phyloP scores from a whole-genome alignment of 176 grass and related monocot genomes.

The maize (Zea mays) region DNA sequence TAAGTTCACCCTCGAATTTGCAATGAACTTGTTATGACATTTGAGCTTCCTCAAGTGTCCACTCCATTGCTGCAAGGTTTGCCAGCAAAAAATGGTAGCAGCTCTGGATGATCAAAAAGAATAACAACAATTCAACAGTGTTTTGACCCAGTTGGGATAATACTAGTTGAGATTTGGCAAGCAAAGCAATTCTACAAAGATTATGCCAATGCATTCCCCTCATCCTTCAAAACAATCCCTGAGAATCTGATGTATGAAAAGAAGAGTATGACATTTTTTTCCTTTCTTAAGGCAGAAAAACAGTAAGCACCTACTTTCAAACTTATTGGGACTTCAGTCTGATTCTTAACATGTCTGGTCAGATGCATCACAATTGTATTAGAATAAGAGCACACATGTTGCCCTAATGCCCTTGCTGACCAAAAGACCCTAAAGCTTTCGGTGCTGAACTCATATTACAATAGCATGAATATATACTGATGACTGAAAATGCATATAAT shows the following conservation, averaged over 20 bases:
- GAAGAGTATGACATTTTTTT: not conserved
- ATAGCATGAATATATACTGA: not conserved
- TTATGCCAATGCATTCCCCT: not conserved
- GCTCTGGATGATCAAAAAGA: not conserved
- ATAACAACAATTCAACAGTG: not conserved
- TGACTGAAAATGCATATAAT: not conserved
- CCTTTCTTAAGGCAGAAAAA: not conserved
- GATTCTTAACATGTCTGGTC: not conserved
- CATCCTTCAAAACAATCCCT: not conserved
- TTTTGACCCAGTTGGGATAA: not conserved
- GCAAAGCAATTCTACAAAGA: not conserved
- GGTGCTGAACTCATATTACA: not conserved
- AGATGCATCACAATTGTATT: not conserved
- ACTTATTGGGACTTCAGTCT: not conserved
- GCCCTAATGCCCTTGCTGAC: not conserved
- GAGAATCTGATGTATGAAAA: not conserved
- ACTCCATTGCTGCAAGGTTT: not conserved
- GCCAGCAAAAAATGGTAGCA: not conserved
- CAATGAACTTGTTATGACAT: not conserved
- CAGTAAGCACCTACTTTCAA: not conserved
- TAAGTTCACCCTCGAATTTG: not conserved
- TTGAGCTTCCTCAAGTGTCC: not conserved
- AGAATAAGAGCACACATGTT: not conserved
- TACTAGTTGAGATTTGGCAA: not conserved
- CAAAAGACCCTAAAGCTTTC: not conserved